Conservation (phyloP, 371 early-diverging fungal species). For the Rhizomucor miehei region DNA sequence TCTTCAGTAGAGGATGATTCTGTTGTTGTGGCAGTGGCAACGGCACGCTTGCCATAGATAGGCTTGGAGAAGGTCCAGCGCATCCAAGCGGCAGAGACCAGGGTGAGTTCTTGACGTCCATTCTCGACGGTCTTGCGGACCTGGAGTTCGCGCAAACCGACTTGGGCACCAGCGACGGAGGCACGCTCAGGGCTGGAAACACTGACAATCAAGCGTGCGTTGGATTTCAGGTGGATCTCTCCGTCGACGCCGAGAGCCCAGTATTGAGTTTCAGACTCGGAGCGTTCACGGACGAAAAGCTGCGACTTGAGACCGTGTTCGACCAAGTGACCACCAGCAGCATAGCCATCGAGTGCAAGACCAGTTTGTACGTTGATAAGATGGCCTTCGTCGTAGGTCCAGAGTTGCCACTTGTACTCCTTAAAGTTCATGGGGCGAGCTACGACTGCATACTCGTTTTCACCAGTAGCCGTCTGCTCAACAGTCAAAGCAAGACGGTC, state of each 20-base stretch:
- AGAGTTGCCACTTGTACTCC: slow-evolving; percentile 47
- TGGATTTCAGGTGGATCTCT: slow-evolving; percentile 38
- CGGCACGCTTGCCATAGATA: slow-evolving; percentile 26
- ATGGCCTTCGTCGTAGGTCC: slow-evolving; percentile 48
- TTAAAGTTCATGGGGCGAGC: slow-evolving; percentile 37
- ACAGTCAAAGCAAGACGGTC: slow-evolving; percentile 38
- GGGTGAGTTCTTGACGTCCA: slow-evolving; percentile 18
- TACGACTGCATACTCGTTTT: slow-evolving; percentile 22
- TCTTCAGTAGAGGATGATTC: slow-evolving; percentile 12
- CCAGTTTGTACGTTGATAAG: slow-evolving; percentile 55
- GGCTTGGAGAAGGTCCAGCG: slow-evolving; percentile 42
- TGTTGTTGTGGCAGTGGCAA: slow-evolving; percentile 3
- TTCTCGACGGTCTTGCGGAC: slow-evolving; percentile 18
- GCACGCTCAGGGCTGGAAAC: slow-evolving; percentile 23
- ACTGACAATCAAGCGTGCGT: slow-evolving; percentile 32
- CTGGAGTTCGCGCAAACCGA: slow-evolving; percentile 31
- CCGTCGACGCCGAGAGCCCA: slow-evolving; percentile 40
- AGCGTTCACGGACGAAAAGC: slow-evolving; percentile 22
- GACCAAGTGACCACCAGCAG: slow-evolving; percentile 21
- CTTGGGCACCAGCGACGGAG: slow-evolving; percentile 30
- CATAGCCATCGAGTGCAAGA: slow-evolving; percentile 44
- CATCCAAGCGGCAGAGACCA: slow-evolving; percentile 37
- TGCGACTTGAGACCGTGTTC: slow-evolving; percentile 34
- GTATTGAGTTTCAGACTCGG: slow-evolving; percentile 33
- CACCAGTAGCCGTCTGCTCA: slow-evolving; percentile 23